Evolutionary conservation across 176 grass and related monocot genomes (phyloP).

Genomic region (Neostapfia colusana): DNA sequence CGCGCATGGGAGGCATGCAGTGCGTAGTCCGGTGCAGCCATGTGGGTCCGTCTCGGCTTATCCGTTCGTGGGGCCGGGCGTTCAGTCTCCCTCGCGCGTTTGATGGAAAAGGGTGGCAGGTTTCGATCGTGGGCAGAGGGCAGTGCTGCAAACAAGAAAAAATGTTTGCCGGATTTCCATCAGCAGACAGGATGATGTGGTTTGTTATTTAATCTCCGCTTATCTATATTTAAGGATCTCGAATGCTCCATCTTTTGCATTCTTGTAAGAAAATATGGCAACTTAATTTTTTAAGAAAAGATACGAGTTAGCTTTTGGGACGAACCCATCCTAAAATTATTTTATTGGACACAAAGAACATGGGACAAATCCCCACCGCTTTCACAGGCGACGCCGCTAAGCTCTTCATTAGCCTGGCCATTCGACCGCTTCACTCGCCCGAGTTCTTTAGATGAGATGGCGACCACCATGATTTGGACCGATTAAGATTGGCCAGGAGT

Average conservation of each 20-base stretch:
- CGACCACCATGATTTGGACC: neutral
- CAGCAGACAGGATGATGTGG: neutral
- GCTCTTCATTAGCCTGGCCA: neutral
- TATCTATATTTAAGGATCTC: neutral
- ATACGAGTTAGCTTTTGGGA: too few relatives aligned
- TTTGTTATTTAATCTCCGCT: neutral
- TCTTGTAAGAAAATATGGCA: neutral
- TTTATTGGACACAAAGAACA: neutral
- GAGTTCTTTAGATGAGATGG: neutral
- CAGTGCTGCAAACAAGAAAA: neutral
- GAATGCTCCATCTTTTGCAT: neutral
- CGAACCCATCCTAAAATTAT: neutral
- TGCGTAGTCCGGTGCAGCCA: neutral
- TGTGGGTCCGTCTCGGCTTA: neutral
- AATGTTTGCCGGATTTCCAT: neutral
- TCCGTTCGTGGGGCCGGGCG: neutral
- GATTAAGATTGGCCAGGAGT: neutral
- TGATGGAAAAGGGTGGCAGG: conserved; percentile 5
- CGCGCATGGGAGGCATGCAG: neutral
- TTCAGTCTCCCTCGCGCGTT: neutral
- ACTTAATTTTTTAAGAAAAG: neutral
- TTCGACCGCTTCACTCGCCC: neutral
- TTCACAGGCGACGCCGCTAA: neutral
- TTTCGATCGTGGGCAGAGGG: neutral
- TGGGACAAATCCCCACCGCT: neutral